Evolutionary conservation across 176 grass and related monocot genomes (phyloP).

Genomic region (Carex kokanica): DNA sequence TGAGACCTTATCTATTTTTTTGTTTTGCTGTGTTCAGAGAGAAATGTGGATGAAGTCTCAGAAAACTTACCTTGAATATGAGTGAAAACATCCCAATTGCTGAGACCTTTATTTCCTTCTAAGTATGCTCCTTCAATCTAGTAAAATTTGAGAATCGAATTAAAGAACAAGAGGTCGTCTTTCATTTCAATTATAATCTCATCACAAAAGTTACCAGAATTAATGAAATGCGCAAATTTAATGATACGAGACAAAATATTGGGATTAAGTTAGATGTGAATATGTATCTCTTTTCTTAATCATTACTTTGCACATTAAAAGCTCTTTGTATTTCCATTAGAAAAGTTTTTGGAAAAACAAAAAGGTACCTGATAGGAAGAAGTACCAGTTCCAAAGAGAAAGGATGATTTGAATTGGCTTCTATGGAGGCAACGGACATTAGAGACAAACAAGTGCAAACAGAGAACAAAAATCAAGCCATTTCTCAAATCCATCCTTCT

Average conservation of each 20-base stretch:
- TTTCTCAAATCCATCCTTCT: constrained; percentile 11
- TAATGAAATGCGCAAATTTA: too few relatives aligned
- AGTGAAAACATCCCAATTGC: constrained; percentile 73
- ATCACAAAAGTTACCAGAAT: neutral
- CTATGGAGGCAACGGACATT: constrained; percentile 7
- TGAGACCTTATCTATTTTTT: too few relatives aligned
- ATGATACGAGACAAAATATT: too few relatives aligned
- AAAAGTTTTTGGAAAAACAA: neutral
- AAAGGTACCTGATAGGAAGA: constrained; percentile 50
- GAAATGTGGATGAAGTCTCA: neutral
- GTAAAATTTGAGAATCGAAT: neutral
- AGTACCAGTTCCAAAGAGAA: constrained; percentile 51
- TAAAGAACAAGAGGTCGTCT: neutral
- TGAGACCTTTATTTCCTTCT: constrained; percentile 59
- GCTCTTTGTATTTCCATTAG: neutral
- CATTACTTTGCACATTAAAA: neutral
- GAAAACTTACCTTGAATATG: constrained; percentile 35
- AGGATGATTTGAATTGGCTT: constrained; percentile 36
- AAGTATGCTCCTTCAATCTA: constrained; percentile 73
- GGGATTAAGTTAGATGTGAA: neutral
- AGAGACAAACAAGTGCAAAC: constrained; percentile 13
- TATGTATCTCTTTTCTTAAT: neutral
- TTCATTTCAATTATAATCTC: neutral
- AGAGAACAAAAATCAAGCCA: neutral
- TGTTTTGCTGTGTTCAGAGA: too few relatives aligned